phyloP scores from a whole-genome alignment of 140 eudicot species.

The Cichorium intybus region DNA sequence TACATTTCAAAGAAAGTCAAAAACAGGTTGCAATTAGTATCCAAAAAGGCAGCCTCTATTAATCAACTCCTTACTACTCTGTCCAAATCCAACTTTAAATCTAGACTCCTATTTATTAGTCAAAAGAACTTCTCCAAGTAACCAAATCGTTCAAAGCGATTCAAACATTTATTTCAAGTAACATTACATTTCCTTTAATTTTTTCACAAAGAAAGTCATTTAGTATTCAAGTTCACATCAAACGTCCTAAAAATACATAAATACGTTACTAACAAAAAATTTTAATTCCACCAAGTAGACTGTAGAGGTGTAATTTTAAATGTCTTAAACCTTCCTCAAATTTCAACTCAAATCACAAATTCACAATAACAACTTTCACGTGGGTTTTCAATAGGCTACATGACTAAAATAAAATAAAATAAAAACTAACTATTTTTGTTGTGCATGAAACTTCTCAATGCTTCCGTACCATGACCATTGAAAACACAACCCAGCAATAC shows the following conservation, averaged over 20 bases:
- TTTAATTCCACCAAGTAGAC: too few relatives aligned
- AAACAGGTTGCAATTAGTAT: not conserved
- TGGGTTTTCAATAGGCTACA: too few relatives aligned
- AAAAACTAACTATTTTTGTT: slow-evolving; percentile 1
- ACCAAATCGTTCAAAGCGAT: not conserved
- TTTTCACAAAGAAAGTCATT: too few relatives aligned
- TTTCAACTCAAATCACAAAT: too few relatives aligned
- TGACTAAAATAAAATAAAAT: not conserved
- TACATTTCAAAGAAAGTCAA: not conserved
- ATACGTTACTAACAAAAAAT: too few relatives aligned
- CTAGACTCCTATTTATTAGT: not conserved
- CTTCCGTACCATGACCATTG: slow-evolving; percentile 84
- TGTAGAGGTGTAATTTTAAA: too few relatives aligned
- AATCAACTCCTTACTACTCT: too few relatives aligned
- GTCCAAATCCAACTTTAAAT: not conserved
- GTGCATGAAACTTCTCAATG: slow-evolving; percentile 42
- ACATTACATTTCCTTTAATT: too few relatives aligned
- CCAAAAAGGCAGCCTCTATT: not conserved
- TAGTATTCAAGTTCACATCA: too few relatives aligned
- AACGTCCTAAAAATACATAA: too few relatives aligned
- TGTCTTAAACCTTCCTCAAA: too few relatives aligned
- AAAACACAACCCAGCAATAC: slow-evolving; percentile 54
- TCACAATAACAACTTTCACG: too few relatives aligned
- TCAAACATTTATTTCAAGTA: not conserved
- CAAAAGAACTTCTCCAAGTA: not conserved